Percentiles rank a stretch among this genome's conserved stretches.
Conservation (phyloP, 2,329 filamentous ascomycete species). For the Pestalotiopsis sp. region DNA sequence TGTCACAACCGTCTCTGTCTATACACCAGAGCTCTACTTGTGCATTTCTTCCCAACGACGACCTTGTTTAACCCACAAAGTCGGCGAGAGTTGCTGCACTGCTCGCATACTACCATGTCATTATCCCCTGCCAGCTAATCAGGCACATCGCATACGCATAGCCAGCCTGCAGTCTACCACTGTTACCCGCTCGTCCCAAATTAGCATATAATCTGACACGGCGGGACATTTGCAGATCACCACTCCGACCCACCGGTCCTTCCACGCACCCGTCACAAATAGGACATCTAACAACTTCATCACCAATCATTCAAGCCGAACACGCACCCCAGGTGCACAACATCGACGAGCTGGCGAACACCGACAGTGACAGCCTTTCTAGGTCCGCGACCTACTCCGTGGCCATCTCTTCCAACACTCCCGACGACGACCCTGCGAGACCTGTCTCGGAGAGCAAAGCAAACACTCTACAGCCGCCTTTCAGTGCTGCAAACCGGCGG, state of each 20-base stretch:
- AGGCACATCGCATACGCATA: not conserved
- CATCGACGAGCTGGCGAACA: constrained; percentile 33
- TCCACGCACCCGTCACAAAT: constrained; percentile 67
- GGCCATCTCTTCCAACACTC: constrained; percentile 30
- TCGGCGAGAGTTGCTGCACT: not conserved
- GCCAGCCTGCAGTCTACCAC: not conserved
- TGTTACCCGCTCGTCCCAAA: not conserved
- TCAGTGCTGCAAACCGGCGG: constrained; percentile 52
- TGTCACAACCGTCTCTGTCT: not conserved
- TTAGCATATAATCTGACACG: constrained; percentile 16
- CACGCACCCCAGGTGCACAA: constrained; percentile 49
- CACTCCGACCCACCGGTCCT: constrained; percentile 49
- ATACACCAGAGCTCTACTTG: not conserved
- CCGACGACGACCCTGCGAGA: constrained; percentile 26
- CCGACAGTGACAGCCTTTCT: constrained; percentile 25
- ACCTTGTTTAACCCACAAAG: not conserved
- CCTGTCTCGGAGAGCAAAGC: constrained; percentile 36
- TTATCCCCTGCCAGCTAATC: not conserved
- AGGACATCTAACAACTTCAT: constrained; percentile 70
- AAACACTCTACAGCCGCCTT: constrained; percentile 41
- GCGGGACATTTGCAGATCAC: constrained; percentile 24
- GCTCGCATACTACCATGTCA: not conserved
- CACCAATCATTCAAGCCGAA: constrained; percentile 64
- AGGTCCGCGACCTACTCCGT: constrained; percentile 42
- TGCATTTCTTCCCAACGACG: not conserved